Percentiles rank a stretch among this genome's conserved stretches.
These are phyloP conservation scores for Candida fluviatilis DNA, from an alignment of 805 yeast genomes.

Conservation along the genomic window DNA sequence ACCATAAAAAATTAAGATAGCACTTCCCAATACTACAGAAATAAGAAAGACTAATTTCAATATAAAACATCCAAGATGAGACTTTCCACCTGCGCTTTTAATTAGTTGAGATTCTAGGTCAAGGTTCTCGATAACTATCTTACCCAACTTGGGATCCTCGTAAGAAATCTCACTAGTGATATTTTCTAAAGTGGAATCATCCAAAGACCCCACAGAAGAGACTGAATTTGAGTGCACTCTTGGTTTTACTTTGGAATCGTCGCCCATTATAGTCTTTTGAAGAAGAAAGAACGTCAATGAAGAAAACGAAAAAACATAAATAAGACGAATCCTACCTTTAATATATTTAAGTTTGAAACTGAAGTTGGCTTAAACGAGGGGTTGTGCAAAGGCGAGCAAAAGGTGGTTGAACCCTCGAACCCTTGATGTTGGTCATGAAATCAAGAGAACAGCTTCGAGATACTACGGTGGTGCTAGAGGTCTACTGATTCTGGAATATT, in stretches of 20 bases:
- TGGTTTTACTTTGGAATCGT: background rate
- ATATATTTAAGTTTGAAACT: background rate
- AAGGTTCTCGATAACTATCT: conserved; percentile 24
- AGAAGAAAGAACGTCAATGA: background rate
- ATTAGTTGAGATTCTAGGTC: conserved; percentile 37
- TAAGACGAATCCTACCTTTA: background rate
- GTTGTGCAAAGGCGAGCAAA: no score
- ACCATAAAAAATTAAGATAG: conserved; percentile 34
- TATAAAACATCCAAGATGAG: conserved; percentile 28
- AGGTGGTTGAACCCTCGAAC: no score
- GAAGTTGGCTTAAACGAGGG: background rate
- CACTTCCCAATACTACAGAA: conserved; percentile 27
- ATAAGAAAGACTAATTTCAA: conserved; percentile 26
- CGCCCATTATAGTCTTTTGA: background rate
- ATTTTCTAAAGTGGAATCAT: background rate
- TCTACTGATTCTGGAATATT: no score
- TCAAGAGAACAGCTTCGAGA: no score
- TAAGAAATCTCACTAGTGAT: background rate
- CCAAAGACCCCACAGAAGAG: background rate
- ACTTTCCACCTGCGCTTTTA: conserved; percentile 35
- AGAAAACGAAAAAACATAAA: background rate
- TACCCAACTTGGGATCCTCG: conserved; percentile 10
- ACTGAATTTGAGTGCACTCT: conserved; percentile 3
- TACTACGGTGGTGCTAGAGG: no score
- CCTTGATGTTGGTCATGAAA: no score